Evolutionary conservation across 495 filamentous ascomycete genomes (phyloP).

Genomic region (Podospora appendiculata): DNA sequence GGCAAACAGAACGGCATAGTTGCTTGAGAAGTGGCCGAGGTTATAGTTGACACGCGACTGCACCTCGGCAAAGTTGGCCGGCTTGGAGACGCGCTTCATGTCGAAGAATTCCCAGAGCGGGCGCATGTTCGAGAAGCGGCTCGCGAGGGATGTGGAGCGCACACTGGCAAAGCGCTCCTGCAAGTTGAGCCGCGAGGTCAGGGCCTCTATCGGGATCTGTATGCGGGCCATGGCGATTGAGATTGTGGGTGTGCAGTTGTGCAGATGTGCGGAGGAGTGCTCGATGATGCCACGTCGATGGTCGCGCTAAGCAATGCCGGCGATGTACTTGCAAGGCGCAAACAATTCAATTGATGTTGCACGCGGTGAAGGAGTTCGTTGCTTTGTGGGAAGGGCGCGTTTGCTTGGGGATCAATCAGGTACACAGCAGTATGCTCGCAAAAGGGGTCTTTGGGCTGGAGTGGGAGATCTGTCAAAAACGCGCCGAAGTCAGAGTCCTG

Average conservation of each 20-base stretch:
- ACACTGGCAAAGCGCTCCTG: slow-evolving; percentile 65
- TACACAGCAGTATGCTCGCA: background rate
- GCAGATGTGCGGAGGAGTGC: background rate
- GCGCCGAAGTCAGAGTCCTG: slow-evolving; percentile 6
- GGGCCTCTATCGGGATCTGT: slow-evolving; percentile 79
- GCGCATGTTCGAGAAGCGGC: slow-evolving; percentile 85
- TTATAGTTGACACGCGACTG: slow-evolving; percentile 98
- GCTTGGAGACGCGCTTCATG: slow-evolving; percentile 90
- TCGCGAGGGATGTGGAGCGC: slow-evolving; percentile 63
- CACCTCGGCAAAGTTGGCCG: slow-evolving; percentile 78
- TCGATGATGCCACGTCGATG: background rate
- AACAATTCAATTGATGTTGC: too few relatives aligned
- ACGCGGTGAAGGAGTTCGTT: background rate
- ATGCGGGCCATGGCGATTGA: slow-evolving; percentile 67
- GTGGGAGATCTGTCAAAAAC: slow-evolving; percentile 22
- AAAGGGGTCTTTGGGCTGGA: background rate
- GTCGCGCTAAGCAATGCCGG: too few relatives aligned
- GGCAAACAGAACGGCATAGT: slow-evolving; percentile 87
- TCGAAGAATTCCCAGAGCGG: slow-evolving; percentile 93
- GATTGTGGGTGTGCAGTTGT: background rate
- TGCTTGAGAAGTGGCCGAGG: slow-evolving; percentile 92
- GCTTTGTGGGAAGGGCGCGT: background rate
- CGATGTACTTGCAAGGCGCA: too few relatives aligned
- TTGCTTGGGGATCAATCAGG: too few relatives aligned
- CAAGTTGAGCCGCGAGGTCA: slow-evolving; percentile 86